phyloP scores from a whole-genome alignment of 352 stramenopile genomes.

The Globisporangium uncinulatum region DNA sequence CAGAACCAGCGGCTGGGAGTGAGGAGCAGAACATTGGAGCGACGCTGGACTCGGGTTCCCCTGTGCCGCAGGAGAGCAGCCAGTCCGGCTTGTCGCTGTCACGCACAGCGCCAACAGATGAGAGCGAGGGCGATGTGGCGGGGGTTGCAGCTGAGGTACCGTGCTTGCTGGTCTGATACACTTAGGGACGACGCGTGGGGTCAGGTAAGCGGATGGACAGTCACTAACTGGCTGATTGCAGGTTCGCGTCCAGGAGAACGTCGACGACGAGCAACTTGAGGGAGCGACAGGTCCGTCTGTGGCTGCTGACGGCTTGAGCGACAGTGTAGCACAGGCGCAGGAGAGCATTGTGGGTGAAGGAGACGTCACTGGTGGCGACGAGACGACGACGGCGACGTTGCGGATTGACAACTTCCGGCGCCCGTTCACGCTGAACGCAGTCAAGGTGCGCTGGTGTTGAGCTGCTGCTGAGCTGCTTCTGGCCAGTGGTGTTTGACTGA shows the following conservation, averaged over 20 bases:
- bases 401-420: conserved; percentile 71
- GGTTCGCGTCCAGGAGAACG: too few species aligned
- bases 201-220: too few species aligned
- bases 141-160: neutral
- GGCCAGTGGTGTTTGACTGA: neutral
- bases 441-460: conserved; percentile 33
- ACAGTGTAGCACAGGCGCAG: neutral
- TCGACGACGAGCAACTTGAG: too few species aligned
- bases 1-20: too few species aligned
- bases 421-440: conserved; percentile 69
- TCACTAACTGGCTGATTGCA: too few species aligned
- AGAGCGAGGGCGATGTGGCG: neutral
- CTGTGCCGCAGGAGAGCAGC: neutral
- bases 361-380: neutral
- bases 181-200: too few species aligned
- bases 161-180: neutral
- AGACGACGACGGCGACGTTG: conserved; percentile 17
- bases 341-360: neutral
- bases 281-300: too few species aligned
- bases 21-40: neutral
- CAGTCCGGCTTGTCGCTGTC: neutral
- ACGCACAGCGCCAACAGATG: neutral
- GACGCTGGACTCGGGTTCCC: neutral
- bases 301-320: too few species aligned
- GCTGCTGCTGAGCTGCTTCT: neutral